These are phyloP conservation scores for Botrytis aclada DNA, from an alignment of 2,329 filamentous ascomycete species.

Conservation along the genomic window DNA sequence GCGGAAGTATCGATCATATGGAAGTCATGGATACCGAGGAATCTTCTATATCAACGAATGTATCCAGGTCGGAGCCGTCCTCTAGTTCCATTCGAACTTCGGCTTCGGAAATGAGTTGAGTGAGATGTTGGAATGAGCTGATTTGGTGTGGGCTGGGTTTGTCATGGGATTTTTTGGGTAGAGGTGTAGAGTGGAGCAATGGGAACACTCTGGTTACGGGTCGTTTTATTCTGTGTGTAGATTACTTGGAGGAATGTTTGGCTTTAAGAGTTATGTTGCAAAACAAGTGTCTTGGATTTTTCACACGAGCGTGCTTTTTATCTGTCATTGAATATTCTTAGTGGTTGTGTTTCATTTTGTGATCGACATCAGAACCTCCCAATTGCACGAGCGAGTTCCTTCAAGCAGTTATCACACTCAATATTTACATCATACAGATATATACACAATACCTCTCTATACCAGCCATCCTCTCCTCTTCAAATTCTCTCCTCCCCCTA, in stretches of 20 bases:
- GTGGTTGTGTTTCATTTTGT: neutral
- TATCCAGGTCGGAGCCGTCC: constrained; percentile 29
- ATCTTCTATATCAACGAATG: constrained; percentile 24
- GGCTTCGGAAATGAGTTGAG: constrained; percentile 25
- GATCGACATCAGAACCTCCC: neutral
- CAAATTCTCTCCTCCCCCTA: neutral
- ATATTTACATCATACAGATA: neutral
- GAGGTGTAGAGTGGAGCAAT: neutral
- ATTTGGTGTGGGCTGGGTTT: neutral
- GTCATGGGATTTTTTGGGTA: neutral
- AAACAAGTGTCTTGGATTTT: neutral
- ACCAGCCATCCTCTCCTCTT: neutral
- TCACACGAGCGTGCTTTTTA: neutral
- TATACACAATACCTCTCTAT: neutral
- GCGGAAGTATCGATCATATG: constrained; percentile 12
- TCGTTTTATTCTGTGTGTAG: neutral
- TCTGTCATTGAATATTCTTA: neutral
- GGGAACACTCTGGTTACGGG: neutral
- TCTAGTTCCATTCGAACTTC: constrained; percentile 31
- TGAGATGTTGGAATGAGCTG: neutral
- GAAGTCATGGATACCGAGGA: constrained; percentile 25
- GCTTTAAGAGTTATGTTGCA: neutral
- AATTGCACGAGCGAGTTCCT: no score
- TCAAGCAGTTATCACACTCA: neutral
- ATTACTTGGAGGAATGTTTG: neutral